These are phyloP conservation scores for Begonia fuchsioides DNA, from an alignment of 306 rosid genomes.

Conservation along the genomic window DNA sequence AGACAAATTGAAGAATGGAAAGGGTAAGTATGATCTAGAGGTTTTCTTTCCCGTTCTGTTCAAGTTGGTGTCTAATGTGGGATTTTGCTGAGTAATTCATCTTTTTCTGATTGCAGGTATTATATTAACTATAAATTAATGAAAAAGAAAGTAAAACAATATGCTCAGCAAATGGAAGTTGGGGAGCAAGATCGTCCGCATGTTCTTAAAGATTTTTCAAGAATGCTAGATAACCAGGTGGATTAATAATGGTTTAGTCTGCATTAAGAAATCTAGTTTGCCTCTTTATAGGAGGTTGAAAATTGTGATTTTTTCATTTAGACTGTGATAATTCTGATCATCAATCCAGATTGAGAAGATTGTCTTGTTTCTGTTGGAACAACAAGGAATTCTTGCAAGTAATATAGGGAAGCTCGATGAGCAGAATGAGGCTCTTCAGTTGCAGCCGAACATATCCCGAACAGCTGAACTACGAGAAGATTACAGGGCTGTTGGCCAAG, in stretches of 20 bases:
- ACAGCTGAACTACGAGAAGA: conserved; percentile 62
- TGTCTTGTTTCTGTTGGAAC: conserved; percentile 91
- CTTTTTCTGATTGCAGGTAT: conserved; percentile 27
- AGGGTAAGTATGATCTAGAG: conserved; percentile 27
- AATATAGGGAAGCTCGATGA: conserved; percentile 61
- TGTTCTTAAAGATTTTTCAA: conserved; percentile 92
- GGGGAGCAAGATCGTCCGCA: conserved; percentile 70
- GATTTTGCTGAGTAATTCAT: too few relatives aligned
- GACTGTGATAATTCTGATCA: conserved; percentile 4
- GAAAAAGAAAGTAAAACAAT: conserved; percentile 82
- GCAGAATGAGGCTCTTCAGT: conserved; percentile 42
- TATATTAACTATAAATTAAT: conserved; percentile 90
- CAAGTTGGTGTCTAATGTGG: too few relatives aligned
- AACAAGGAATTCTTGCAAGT: conserved; percentile 95
- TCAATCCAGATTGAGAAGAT: conserved; percentile 73
- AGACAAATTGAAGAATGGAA: conserved; percentile 76
- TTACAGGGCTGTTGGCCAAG: conserved; percentile 64
- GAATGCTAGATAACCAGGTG: conserved; percentile 95
- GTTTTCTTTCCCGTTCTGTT: too few relatives aligned
- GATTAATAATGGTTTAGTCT: too few relatives aligned
- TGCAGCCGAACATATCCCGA: conserved; percentile 66
- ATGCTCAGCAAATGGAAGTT: conserved; percentile 74
- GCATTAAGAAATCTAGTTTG: too few relatives aligned
- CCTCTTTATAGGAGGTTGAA: too few relatives aligned
- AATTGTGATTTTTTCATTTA: too few relatives aligned